Evolutionary conservation across 805 yeast genomes (phyloP), one percentile per base, ranked within the genome.

Genomic region (Suhomyces kilbournensis): DNA sequence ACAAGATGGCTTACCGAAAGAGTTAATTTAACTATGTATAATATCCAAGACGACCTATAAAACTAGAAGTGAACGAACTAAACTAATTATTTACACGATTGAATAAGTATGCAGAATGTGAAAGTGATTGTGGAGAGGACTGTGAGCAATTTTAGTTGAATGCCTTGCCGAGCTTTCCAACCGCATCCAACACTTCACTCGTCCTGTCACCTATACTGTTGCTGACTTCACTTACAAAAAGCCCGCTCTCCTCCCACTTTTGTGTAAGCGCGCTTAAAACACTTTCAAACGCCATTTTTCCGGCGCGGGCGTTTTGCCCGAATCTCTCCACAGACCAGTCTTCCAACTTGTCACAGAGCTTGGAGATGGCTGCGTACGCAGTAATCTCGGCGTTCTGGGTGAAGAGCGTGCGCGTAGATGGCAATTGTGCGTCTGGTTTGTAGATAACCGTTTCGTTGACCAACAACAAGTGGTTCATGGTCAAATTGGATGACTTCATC

Each of bases 281-380:
- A 2, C 81, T 68, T 56, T 94, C 98, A 60, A 93, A 92, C 0
- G 97, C 99, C 28, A 70, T 59, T 59, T 84, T 86, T 28, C 99
- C 99, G 60, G 81, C 81, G 50, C 70, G 71, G 14, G 98, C 97
- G 68, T 93, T 93, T 66, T 89, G 94, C 44, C 85, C 83, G 69
- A 93, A 94, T 66, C 97, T 76, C 63, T 88, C 89, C 5, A 90
- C 86, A 0, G 92, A 82, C 96, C 97, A 93, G 47, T 90, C 96
- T 68, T 93, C 99, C 55, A 93, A 76, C 67, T 88, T 85, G 64
- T 84, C 88, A 66, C 96, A 87, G 4, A 94, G 69, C 53, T 82
- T 78, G 50, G 77, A 70, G 70, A 90, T 79, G 2, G 86, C 75
- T 7, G 90, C 89, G 67, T 85, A 87, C 0, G 98, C 97, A 1